phyloP scores from a whole-genome alignment of 805 yeast species.

The Cyberlindnera americana region DNA sequence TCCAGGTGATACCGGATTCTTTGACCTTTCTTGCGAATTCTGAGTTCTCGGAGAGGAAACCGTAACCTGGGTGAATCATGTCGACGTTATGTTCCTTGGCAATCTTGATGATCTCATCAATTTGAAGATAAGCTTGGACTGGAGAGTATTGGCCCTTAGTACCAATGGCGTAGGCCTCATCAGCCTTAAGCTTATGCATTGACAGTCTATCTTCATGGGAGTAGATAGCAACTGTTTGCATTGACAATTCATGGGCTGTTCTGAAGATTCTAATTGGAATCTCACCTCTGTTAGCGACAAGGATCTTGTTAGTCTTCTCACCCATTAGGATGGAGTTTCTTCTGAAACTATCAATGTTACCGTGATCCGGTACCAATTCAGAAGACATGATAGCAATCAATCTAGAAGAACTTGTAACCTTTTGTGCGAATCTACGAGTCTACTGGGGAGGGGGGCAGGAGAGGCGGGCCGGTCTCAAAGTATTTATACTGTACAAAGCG shows the following conservation, averaged over 20 bases:
- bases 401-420: background rate
- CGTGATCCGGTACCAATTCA: conserved; percentile 21
- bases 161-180: conserved; percentile 91
- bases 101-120: conserved; percentile 88
- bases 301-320: conserved; percentile 46
- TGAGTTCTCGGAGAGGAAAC: conserved; percentile 85
- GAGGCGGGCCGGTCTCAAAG: background rate
- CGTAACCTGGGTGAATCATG: conserved; percentile 93
- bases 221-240: conserved; percentile 96
- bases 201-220: conserved; percentile 94
- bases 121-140: conserved; percentile 92
- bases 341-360: conserved; percentile 33
- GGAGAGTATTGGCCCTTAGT: conserved; percentile 87
- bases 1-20: conserved; percentile 90
- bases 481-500: no score
- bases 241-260: conserved; percentile 94
- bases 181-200: conserved; percentile 93
- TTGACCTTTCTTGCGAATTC: conserved; percentile 91
- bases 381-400: conserved; percentile 5
- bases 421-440: background rate
- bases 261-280: conserved; percentile 88
- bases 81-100: conserved; percentile 75
- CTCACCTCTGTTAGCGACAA: conserved; percentile 84
- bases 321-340: conserved; percentile 39
- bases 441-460: background rate